A percentile compares a stretch with the other conserved stretches of the same genome.
Evolutionary conservation across 192 early-diverging fungal species (phyloP).

Genomic region (Coemansia sp.): DNA sequence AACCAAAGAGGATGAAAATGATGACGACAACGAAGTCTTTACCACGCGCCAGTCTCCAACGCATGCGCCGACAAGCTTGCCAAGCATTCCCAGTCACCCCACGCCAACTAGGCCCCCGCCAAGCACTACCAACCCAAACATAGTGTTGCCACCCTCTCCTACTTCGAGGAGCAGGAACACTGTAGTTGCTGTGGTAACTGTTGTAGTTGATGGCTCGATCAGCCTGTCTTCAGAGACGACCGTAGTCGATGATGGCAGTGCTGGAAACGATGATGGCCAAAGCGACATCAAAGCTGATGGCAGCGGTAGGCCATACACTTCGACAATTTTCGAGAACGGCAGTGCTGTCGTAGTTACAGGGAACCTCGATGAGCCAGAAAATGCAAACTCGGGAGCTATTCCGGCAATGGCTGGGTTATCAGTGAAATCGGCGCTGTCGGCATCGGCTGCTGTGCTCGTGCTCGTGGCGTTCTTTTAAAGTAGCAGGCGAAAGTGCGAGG

Average conservation of each 20-base stretch:
- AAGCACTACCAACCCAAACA: not conserved
- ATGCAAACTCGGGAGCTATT: not conserved
- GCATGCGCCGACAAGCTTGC: not conserved
- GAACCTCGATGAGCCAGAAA: not conserved
- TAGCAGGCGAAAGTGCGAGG: not conserved
- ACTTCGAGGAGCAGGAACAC: slow-evolving; percentile 22
- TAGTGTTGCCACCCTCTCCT: not conserved
- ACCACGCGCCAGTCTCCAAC: not conserved
- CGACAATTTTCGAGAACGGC: slow-evolving; percentile 35
- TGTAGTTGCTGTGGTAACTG: slow-evolving; percentile 32
- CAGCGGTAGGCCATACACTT: slow-evolving; percentile 18
- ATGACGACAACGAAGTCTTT: not conserved
- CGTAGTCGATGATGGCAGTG: slow-evolving; percentile 14
- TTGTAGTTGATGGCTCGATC: slow-evolving; percentile 30
- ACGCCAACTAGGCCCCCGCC: not conserved
- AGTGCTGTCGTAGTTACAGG: slow-evolving; percentile 36
- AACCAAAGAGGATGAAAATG: not conserved
- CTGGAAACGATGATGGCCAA: not conserved
- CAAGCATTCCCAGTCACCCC: slow-evolving; percentile 1
- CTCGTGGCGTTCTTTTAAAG: not conserved
- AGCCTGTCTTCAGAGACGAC: slow-evolving; percentile 26
- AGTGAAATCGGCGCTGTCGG: not conserved
- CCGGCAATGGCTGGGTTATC: not conserved
- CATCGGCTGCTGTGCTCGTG: not conserved
- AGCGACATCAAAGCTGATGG: not conserved